phyloP scores from a whole-genome alignment of 108 stramenopile genomes.

The Skeletonema potamos region DNA sequence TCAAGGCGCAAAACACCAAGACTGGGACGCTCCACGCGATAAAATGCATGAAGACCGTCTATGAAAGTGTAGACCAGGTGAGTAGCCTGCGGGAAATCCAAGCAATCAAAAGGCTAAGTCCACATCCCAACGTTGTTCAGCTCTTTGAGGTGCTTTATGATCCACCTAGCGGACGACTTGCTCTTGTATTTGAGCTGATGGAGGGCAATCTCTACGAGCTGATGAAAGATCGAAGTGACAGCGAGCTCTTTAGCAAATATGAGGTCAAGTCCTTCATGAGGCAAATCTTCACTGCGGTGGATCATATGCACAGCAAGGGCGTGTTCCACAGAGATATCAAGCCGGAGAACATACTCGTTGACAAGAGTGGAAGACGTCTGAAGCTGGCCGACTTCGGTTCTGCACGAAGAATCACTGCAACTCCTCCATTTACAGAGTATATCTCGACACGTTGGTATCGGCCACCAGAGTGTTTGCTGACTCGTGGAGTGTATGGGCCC shows the following conservation, averaged over 20 bases:
- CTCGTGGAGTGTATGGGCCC: constrained; percentile 79
- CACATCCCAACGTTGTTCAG: constrained; percentile 81
- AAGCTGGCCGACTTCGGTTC: constrained; percentile 91
- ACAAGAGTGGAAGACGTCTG: constrained; percentile 46
- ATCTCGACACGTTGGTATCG: constrained; percentile 90
- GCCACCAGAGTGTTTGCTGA: constrained; percentile 81
- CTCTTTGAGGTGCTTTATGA: constrained; percentile 88
- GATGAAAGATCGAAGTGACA: constrained; percentile 57
- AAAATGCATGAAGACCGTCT: constrained; percentile 89
- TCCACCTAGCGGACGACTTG: constrained; percentile 83
- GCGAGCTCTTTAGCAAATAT: constrained; percentile 18
- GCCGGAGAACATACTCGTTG: constrained; percentile 87
- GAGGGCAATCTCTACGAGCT: constrained; percentile 90
- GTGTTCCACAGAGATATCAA: constrained; percentile 90
- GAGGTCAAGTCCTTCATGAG: constrained; percentile 42
- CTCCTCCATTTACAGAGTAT: constrained; percentile 85
- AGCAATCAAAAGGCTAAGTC: constrained; percentile 78
- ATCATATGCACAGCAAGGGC: constrained; percentile 72
- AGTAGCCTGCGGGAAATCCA: constrained; percentile 84
- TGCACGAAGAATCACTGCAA: constrained; percentile 78
- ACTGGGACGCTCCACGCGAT: constrained; percentile 82
- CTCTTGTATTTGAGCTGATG: constrained; percentile 88
- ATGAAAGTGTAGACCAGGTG: constrained; percentile 81
- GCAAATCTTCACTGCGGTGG: constrained; percentile 58
- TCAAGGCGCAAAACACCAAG: constrained; percentile 83